Percentiles rank a stretch among this genome's conserved stretches.
Conservation (phyloP, 2,329 filamentous ascomycete species). For the Aspergillus pseudoterreus region DNA sequence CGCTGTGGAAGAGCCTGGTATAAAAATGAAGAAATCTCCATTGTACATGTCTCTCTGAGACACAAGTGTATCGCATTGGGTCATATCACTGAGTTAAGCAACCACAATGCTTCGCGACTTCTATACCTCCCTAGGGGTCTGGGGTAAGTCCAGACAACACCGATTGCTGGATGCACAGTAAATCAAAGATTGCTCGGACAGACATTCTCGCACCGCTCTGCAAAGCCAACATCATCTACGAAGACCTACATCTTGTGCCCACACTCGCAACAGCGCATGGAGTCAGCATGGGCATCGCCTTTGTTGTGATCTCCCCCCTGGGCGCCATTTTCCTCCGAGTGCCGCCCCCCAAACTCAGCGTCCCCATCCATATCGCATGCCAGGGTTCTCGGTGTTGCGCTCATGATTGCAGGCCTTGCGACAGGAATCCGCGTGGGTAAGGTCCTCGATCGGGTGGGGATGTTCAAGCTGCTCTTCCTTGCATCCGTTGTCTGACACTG, state of each 20-base stretch:
- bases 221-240: constrained; percentile 5
- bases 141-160: neutral
- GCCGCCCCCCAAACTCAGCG: constrained; percentile 12
- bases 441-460: constrained; percentile 16
- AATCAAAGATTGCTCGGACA: neutral
- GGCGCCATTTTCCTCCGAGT: constrained; percentile 21
- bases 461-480: neutral
- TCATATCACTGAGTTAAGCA: neutral
- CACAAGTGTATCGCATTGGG: neutral
- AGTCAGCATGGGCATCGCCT: constrained; percentile 23
- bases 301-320: constrained; percentile 24
- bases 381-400: constrained; percentile 23
- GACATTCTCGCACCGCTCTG: neutral
- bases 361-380: constrained; percentile 22
- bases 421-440: constrained; percentile 27
- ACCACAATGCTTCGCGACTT: neutral
- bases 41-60: neutral
- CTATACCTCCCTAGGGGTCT: neutral
- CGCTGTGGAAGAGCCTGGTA: neutral
- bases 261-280: constrained; percentile 20
- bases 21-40: neutral
- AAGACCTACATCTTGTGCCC: constrained; percentile 16
- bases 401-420: constrained; percentile 26
- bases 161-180: neutral
- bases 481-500: neutral